Evolutionary conservation across 768 basidiomycete species (phyloP).

Genomic region (Phlegmacium glaucopus): DNA sequence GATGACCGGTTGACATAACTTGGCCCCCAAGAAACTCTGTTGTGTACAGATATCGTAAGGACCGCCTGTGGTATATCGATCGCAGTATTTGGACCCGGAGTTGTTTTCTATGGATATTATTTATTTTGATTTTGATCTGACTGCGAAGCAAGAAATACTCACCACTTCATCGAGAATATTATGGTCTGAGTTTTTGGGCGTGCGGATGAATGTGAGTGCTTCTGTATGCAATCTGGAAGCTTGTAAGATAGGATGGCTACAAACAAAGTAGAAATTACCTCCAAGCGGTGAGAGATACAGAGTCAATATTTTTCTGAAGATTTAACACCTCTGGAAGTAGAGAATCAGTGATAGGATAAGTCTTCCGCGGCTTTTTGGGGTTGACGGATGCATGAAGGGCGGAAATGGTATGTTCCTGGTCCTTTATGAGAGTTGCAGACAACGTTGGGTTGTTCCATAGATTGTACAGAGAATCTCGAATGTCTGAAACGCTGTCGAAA

Average conservation of each 20-base stretch:
- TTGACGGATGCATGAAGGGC: conserved; percentile 25
- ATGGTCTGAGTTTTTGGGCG: conserved; percentile 62
- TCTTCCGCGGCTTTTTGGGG: conserved; percentile 29
- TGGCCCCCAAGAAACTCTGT: conserved; percentile 57
- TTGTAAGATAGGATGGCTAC: neutral
- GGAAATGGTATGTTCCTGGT: conserved; percentile 46
- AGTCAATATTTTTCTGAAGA: conserved; percentile 51
- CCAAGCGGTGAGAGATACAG: conserved; percentile 54
- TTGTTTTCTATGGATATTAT: conserved; percentile 26
- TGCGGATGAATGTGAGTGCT: conserved; percentile 59
- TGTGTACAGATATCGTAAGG: conserved; percentile 58
- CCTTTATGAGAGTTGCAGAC: conserved; percentile 51
- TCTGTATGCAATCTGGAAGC: conserved; percentile 45
- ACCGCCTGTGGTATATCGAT: conserved; percentile 37
- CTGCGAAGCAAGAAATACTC: conserved; percentile 8
- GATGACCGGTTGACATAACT: conserved; percentile 60
- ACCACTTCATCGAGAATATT: conserved; percentile 51
- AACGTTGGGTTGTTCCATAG: conserved; percentile 54
- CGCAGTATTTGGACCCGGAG: conserved; percentile 18
- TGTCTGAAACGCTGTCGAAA: conserved; percentile 45
- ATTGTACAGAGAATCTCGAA: conserved; percentile 40
- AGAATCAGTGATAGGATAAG: conserved; percentile 33
- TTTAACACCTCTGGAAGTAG: conserved; percentile 42
- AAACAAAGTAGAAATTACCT: conserved; percentile 33
- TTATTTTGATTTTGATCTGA: neutral